Percentiles rank a stretch among this genome's conserved stretches.
Evolutionary conservation across 1,284 basidiomycete genomes (phyloP).

Genomic region (Sanghuangporus weigelae): DNA sequence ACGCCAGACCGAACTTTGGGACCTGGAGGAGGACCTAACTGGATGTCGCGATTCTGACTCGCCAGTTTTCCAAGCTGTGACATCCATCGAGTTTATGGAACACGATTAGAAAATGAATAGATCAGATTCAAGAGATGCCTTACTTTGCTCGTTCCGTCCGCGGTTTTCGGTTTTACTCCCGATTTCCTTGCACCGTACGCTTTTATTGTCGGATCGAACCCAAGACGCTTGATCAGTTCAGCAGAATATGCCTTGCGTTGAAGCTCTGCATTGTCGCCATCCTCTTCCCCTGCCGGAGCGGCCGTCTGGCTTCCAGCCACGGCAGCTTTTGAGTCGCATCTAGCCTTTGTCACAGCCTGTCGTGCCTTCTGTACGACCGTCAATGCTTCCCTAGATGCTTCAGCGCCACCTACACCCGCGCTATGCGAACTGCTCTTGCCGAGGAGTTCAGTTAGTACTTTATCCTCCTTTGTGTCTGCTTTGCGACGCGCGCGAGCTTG

Average conservation of each 20-base stretch:
- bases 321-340: slow-evolving; percentile 20
- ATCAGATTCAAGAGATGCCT: neutral
- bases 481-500: slow-evolving; percentile 67
- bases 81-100: neutral
- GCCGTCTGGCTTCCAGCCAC: slow-evolving; percentile 20
- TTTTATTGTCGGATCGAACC: slow-evolving; percentile 66
- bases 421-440: slow-evolving; percentile 26
- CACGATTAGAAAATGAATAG: neutral
- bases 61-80: neutral
- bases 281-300: slow-evolving; percentile 14
- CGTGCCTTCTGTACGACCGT: slow-evolving; percentile 26
- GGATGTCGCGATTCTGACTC: slow-evolving; percentile 8
- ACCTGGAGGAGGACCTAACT: slow-evolving; percentile 17
- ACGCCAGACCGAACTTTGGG: slow-evolving; percentile 17
- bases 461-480: slow-evolving; percentile 38
- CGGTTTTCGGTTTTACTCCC: neutral
- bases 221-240: slow-evolving; percentile 57
- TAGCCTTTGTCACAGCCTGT: slow-evolving; percentile 18
- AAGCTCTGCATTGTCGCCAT: slow-evolving; percentile 16
- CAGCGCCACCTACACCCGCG: slow-evolving; percentile 11
- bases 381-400: slow-evolving; percentile 20
- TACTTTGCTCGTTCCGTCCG: neutral
- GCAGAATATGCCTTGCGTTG: slow-evolving; percentile 55
- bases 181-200: slow-evolving; percentile 30
- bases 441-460: slow-evolving; percentile 50